Evolutionary conservation across 805 yeast genomes (phyloP), one percentile per base, ranked within the genome.

Genomic region (Hanseniaspora occidentalis): DNA sequence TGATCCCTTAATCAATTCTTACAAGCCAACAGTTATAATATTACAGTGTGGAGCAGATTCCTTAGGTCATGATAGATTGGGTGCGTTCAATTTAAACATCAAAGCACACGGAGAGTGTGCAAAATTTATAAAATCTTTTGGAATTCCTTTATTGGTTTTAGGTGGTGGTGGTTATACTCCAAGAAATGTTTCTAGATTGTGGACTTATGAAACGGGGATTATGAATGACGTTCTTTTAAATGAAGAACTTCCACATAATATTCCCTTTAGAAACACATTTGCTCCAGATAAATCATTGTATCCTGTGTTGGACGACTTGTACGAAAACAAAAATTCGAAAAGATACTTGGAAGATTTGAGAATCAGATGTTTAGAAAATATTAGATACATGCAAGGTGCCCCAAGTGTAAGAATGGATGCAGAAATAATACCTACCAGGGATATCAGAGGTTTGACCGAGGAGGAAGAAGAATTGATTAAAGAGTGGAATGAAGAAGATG

Each of bases 161-260:
- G 98, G 98, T 31, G 98, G 98, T 38, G 98, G 98, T 50, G 98
- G 98, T 17, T 92, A 92, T 64, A 92, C 98, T 2, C 94, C 94
- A 73, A 73, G 96, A 58, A 92, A 92, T 57, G 98, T 92, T 37
- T 85, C 96, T 4, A 69, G 98, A 50, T 73, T 94, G 10, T 89
- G 98, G 97, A 75, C 95, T 2, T 88, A 71, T 54, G 98, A 92
- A 61, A 79, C 96, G 0, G 89, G 96, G 26, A 69, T 92, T 21
- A 70, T 89, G 55, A 79, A 92, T 48, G 80, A 84, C 50, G 84
- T 80, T 11, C 70, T 79, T 37, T 65, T 89, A 51, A 83, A 84
- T 20, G 62, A 79, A n/a, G 79, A 75, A 50, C 64, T 88, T 25
- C 95, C 96, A 0, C 72, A 72, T 26, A 68, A 66, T 26, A 60